Evolutionary conservation across 2,329 filamentous ascomycete species (phyloP), one percentile per base, ranked within the genome.

Genomic region (Colletotrichum sansevieriae): DNA sequence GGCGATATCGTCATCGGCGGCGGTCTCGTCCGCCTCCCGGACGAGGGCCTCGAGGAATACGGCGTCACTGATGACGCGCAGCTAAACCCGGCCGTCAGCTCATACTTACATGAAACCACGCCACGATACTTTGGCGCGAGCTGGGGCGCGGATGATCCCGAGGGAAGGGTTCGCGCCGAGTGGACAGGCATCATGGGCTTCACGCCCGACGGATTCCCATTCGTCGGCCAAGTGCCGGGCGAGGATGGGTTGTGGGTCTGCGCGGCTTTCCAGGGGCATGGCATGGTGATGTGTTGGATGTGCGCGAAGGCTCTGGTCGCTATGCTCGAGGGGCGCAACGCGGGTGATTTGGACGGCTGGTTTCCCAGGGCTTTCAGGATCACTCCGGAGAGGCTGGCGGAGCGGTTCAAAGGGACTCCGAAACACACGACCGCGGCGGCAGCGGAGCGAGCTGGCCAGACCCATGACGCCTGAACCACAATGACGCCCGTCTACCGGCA

Each of bases 201-300:
- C 70, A 85, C 82, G 8, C 78, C 82, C 3, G 87, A 90, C 73
- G 82, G 82, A 0, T 77, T 84, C 49, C 87, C 87, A 0, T 80
- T 87, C 51, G 83, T 89, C 1, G 87, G 87, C 0, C 76, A 80
- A 67, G 77, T 87, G 65, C 81, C 82, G 3, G 80, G 75, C 0
- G 76, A 82, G 47, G 71, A 79, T 4, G 81, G 83, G 1, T 73
- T 91, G 22, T 90, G 85, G 82, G 79, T 89, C 1, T 82, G 83
- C 37, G 87, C 85, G 3, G 84, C 87, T 6, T 91, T 91, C 71
- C 89, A 90, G 71, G 90, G 90, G 1, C 88, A 91, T 75, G 88
- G 89, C 0, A 91, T 91, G 90, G 89, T 89, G 1, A 76, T 88
- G 37, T 88, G 87, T 63, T 86, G 88, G 79, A 85, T 88, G 75